Conservation (phyloP, 2,329 filamentous ascomycete genomes). For the Elsinoe ampelina region DNA sequence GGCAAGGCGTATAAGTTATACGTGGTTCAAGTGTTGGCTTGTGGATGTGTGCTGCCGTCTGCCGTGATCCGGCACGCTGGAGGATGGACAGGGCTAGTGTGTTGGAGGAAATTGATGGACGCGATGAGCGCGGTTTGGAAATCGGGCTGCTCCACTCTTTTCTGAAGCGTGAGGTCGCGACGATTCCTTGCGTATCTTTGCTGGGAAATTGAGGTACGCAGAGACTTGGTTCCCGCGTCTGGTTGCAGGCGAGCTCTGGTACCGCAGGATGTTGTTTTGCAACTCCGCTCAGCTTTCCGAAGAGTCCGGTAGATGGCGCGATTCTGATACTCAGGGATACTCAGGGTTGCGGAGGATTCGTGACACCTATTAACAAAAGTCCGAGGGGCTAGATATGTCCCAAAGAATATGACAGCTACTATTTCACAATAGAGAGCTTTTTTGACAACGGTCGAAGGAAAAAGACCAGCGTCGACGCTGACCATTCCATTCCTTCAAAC, state of each 20-base stretch:
- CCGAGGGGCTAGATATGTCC: background rate
- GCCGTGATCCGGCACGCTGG: constrained; percentile 1
- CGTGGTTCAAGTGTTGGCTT: constrained; percentile 4
- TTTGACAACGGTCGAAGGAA: background rate
- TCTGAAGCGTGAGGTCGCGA: background rate
- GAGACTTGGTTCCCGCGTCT: background rate
- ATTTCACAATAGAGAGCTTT: too few species aligned
- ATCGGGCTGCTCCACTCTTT: constrained; percentile 4
- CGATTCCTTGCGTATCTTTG: constrained; percentile 5
- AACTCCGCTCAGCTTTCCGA: background rate
- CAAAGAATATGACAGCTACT: background rate
- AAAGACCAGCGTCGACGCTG: background rate
- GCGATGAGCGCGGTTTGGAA: constrained; percentile 5
- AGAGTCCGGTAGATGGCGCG: background rate
- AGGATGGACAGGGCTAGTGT: constrained; percentile 11
- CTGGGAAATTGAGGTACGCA: constrained; percentile 2
- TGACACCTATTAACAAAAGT: background rate
- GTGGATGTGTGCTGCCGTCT: background rate
- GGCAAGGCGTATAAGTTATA: constrained; percentile 8
- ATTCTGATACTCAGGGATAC: background rate
- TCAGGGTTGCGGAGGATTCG: background rate
- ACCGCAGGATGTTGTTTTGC: background rate
- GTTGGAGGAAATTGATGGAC: constrained; percentile 9
- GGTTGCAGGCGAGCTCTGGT: background rate
- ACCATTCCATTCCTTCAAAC: background rate